A percentile compares a stretch with the other conserved stretches of the same genome.
Evolutionary conservation across 306 rosid genomes (phyloP).

Genomic region (Trifolium subterraneum): DNA sequence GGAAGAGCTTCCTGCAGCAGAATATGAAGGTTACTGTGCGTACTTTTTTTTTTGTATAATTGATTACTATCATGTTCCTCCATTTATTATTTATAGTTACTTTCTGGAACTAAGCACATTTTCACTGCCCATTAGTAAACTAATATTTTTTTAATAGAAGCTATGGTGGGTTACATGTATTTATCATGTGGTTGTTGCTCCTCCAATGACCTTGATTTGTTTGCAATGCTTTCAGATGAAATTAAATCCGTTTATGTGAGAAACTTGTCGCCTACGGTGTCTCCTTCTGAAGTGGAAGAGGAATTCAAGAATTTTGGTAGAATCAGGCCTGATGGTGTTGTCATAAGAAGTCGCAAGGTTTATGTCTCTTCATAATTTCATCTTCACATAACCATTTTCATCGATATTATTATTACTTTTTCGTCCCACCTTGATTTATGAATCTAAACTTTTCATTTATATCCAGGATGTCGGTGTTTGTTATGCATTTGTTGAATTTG

Average conservation of each 20-base stretch:
- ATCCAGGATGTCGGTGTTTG: slow-evolving; percentile 96
- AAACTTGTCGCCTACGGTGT: slow-evolving; percentile 76
- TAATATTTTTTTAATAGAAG: background rate
- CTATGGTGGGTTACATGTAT: slow-evolving; percentile 1
- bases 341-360: slow-evolving; percentile 95
- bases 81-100: slow-evolving; percentile 9
- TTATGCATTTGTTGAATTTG: slow-evolving; percentile 96
- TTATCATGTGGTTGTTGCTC: slow-evolving; percentile 6
- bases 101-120: slow-evolving; percentile 12
- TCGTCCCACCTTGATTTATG: background rate
- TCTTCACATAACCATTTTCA: slow-evolving; percentile 31
- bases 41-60: slow-evolving; percentile 29
- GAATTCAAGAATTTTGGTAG: slow-evolving; percentile 82
- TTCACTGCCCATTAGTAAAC: slow-evolving; percentile 9
- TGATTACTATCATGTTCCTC: slow-evolving; percentile 23
- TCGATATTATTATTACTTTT: slow-evolving; percentile 19
- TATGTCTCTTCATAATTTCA: slow-evolving; percentile 24
- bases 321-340: slow-evolving; percentile 83
- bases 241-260: slow-evolving; percentile 93
- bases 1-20: slow-evolving; percentile 52
- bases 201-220: slow-evolving; percentile 22
- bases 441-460: slow-evolving; percentile 40
- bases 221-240: slow-evolving; percentile 66
- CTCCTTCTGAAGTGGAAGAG: slow-evolving; percentile 83
- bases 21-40: slow-evolving; percentile 51